Base-by-base conservation (phyloP, 805 yeast genomes). In the Kodamaea jinghongensis region DNA sequence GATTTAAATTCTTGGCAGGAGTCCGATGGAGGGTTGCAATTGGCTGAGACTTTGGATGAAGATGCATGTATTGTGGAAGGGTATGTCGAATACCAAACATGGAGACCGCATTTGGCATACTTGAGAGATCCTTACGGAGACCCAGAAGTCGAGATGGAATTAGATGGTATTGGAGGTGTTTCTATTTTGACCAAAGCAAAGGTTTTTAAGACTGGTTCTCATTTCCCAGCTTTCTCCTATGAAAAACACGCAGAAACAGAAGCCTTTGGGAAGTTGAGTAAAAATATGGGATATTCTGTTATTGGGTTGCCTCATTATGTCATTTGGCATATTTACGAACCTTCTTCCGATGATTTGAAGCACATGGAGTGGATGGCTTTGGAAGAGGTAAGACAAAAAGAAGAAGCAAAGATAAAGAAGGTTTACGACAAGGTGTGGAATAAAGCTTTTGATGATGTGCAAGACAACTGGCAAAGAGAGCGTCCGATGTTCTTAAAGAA, bases 21-120 rank as follows among this genome's bases (percentile, higher is more conserved):
- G 60, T 76, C 84, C 44, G 90, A 83, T 50, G 93, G 89, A 44
- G 95, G 90, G 1, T 59, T 83, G 41, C 86, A 81, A 56, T 60
- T 85, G 48, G 96, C 96, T 22, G 79, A 79, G 29, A 60, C 70
- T 3, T 70, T 91, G 41, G 91, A 84, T 55, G 98, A 90, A 61
- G 96, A 91, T 64, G 95, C 95, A 1, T 96, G 91, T 40, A 90
- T 91, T 43, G 99, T 91, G 10, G 99, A 91, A 66, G 99, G 99
- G 11, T 89, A 89, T 60, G 95, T 88, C 16, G 99, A 91, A 65
- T 93, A 88, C 61, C 96, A 95, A 31, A 91, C 99, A 2, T 91
- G 98, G 97, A 76, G 99, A 63, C 95, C 96, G 2, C 98, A 91
- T 65, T 71, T 91, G 49, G 98, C 98, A 0, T 91, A 93, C 57